Conservation (phyloP, 163 green algal genomes). For the Chlamydomonas reinhardtii region DNA sequence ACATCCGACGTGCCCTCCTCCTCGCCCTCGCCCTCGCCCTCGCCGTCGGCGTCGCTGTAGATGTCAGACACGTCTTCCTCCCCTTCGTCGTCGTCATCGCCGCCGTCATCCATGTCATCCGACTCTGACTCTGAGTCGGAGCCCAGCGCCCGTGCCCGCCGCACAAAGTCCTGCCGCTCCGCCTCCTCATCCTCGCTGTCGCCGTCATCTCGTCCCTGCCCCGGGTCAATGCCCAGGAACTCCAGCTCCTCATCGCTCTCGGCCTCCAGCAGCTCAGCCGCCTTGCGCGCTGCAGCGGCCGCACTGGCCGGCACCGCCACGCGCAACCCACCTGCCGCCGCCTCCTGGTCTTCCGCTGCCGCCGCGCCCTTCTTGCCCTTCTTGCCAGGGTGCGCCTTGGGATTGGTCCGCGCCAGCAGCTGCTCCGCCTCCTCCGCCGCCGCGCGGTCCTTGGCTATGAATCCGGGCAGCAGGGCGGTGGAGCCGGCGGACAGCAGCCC, state of each 20-base stretch:
- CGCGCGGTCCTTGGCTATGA: neutral
- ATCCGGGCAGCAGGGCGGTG: conserved; percentile 22
- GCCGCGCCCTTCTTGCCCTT: neutral
- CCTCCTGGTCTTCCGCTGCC: neutral
- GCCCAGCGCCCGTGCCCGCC: conserved; percentile 7
- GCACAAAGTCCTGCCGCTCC: neutral
- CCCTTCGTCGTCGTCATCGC: conserved; percentile 8
- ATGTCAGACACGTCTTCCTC: no score
- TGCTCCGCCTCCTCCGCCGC: neutral
- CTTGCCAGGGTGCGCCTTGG: neutral
- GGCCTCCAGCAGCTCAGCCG: conserved; percentile 11
- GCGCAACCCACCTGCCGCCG: neutral
- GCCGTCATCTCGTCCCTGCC: neutral
- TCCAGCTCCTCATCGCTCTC: conserved; percentile 46
- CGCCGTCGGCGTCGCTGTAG: neutral
- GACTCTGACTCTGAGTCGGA: neutral
- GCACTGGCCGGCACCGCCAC: neutral
- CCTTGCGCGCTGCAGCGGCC: neutral
- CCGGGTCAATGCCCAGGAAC: conserved; percentile 27
- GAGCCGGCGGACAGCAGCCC: conserved; percentile 7
- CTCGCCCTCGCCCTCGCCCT: conserved; percentile 17
- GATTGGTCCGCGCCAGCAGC: neutral
- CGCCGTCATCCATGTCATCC: neutral
- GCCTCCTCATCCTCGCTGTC: neutral
- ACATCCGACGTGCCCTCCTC: neutral